Evolutionary conservation across 176 grass and related monocot genomes (phyloP).

Genomic region (Microstegium vimineum): DNA sequence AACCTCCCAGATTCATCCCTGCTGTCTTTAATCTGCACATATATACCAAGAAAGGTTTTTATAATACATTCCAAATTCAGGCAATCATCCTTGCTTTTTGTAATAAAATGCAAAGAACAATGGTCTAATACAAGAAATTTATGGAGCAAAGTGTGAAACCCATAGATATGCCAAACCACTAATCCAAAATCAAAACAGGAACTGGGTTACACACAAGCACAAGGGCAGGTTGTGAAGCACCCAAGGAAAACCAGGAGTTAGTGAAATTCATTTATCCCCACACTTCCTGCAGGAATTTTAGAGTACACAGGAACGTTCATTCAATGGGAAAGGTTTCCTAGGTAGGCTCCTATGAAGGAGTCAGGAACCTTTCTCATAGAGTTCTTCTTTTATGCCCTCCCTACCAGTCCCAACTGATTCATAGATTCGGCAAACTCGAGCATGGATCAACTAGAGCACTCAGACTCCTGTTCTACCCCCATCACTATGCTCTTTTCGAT

Average conservation of each 20-base stretch:
- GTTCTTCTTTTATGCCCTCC: background rate
- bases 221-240: background rate
- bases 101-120: background rate
- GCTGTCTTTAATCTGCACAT: constrained; percentile 58
- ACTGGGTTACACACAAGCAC: background rate
- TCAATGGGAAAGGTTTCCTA: background rate
- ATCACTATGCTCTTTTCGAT: background rate
- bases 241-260: background rate
- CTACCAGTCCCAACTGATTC: background rate
- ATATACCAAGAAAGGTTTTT: background rate
- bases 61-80: constrained; percentile 19
- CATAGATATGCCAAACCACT: background rate
- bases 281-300: background rate
- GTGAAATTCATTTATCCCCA: background rate
- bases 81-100: background rate
- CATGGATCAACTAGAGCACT: background rate
- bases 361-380: background rate
- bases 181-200: background rate
- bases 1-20: constrained; percentile 97
- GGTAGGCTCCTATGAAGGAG: background rate
- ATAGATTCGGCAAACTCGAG: background rate
- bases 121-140: background rate
- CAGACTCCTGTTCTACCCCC: background rate
- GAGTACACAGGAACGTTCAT: background rate
- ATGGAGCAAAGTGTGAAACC: background rate